phyloP scores from a whole-genome alignment of 1,284 basidiomycete species.

The Cutaneotrichosporon mucoides region DNA sequence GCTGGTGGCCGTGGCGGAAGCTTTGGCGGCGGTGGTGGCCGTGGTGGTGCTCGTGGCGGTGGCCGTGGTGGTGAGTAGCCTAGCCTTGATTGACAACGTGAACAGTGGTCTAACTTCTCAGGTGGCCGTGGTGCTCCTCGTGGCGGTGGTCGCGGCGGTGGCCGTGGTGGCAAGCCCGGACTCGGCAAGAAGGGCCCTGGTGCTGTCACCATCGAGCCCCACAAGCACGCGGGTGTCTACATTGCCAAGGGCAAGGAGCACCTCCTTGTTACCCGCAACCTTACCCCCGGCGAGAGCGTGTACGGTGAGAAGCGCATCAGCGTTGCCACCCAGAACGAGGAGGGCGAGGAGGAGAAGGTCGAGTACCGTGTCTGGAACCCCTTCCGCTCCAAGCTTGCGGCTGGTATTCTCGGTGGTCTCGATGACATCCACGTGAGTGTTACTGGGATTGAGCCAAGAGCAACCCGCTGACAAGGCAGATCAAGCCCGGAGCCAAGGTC shows the following conservation, averaged over 20 bases:
- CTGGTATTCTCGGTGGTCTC: slow-evolving; percentile 92
- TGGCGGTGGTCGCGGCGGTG: slow-evolving; percentile 51
- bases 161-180: slow-evolving; percentile 52
- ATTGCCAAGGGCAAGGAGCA: slow-evolving; percentile 91
- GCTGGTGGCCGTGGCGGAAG: slow-evolving; percentile 37
- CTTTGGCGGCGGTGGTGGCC: slow-evolving; percentile 25
- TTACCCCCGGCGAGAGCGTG: slow-evolving; percentile 94
- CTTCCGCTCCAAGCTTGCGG: slow-evolving; percentile 94
- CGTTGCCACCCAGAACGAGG: slow-evolving; percentile 64
- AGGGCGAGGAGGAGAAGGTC: slow-evolving; percentile 70
- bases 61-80: slow-evolving; percentile 34
- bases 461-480: slow-evolving; percentile 43
- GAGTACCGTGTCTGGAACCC: slow-evolving; percentile 99
- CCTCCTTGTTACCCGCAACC: slow-evolving; percentile 94
- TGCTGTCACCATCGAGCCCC: slow-evolving; percentile 88
- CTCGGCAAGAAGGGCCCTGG: slow-evolving; percentile 69
- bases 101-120: too few relatives aligned
- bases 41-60: slow-evolving; percentile 34
- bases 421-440: slow-evolving; percentile 75
- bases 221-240: slow-evolving; percentile 90
- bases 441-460: neutral
- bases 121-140: slow-evolving; percentile 43
- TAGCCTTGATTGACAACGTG: too few relatives aligned
- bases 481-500: slow-evolving; percentile 92
- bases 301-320: slow-evolving; percentile 97